Conservation (phyloP, 371 early-diverging fungal genomes). For the Batkoa obscura region DNA sequence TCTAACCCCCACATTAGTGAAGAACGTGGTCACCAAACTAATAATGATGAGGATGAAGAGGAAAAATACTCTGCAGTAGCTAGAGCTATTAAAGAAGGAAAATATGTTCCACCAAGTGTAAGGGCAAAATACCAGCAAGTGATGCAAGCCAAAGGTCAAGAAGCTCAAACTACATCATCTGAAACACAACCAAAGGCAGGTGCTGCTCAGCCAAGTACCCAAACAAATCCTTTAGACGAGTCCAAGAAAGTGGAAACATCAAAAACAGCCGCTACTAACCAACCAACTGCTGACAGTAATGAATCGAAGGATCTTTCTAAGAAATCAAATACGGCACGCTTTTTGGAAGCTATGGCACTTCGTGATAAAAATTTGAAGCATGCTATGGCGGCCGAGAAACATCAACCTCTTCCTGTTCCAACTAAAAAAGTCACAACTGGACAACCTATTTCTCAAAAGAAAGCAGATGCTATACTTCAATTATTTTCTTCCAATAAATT, state of each 20-base stretch:
- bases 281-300: slow-evolving; percentile 7
- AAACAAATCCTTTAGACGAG: no score
- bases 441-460: slow-evolving; percentile 4
- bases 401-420: neutral
- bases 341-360: no score
- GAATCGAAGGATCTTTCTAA: no score
- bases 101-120: neutral
- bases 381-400: no score
- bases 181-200: neutral
- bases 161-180: no score
- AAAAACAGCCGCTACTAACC: slow-evolving; percentile 7
- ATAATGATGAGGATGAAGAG: slow-evolving; percentile 72
- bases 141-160: slow-evolving; percentile 5
- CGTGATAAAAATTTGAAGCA: no score
- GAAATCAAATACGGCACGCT: no score
- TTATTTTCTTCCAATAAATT: slow-evolving; percentile 1
- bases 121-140: neutral
- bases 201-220: no score
- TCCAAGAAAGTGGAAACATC: slow-evolving; percentile 6
- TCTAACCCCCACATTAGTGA: slow-evolving; percentile 79
- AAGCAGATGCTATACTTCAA: neutral
- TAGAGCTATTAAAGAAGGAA: neutral
- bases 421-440: slow-evolving; percentile 1
- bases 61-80: slow-evolving; percentile 66
- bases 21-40: slow-evolving; percentile 56